Conservation (phyloP, 768 basidiomycete genomes). For the Phlebiopsis gigantea region DNA sequence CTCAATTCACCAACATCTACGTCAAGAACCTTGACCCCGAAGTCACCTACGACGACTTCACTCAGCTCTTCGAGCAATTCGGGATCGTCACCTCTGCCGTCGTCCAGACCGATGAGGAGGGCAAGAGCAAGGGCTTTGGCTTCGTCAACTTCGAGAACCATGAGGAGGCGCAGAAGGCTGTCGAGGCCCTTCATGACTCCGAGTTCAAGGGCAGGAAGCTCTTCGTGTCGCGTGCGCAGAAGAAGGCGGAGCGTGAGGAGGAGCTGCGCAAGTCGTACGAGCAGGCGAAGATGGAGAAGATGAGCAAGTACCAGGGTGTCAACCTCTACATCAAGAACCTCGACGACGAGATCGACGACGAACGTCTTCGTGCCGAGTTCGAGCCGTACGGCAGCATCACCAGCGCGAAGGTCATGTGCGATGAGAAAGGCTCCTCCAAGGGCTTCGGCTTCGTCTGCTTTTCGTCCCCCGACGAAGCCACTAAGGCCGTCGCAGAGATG, state of each 20-base stretch:
- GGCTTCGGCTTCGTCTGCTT: constrained; percentile 99
- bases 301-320: constrained; percentile 97
- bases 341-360: constrained; percentile 97
- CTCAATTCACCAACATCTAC: constrained; percentile 97
- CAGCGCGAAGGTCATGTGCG: constrained; percentile 98
- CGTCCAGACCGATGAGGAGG: constrained; percentile 77
- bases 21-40: constrained; percentile 94
- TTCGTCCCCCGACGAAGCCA: constrained; percentile 96
- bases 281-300: constrained; percentile 93
- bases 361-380: constrained; percentile 93
- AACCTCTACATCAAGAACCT: constrained; percentile 99
- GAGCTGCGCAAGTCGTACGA: constrained; percentile 93
- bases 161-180: constrained; percentile 87
- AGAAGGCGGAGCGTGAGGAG: constrained; percentile 97
- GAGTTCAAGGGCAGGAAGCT: constrained; percentile 86
- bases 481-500: constrained; percentile 99
- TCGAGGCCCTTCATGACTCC: constrained; percentile 82
- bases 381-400: constrained; percentile 97
- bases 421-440: constrained; percentile 89
- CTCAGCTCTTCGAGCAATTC: constrained; percentile 68
- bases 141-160: constrained; percentile 96
- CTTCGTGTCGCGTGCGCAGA: constrained; percentile 95
- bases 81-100: constrained; percentile 89
- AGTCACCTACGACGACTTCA: constrained; percentile 81
- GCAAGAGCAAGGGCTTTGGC: constrained; percentile 95